Base-by-base conservation (phyloP, 768 basidiomycete species). In the Tulasnella sp. region DNA sequence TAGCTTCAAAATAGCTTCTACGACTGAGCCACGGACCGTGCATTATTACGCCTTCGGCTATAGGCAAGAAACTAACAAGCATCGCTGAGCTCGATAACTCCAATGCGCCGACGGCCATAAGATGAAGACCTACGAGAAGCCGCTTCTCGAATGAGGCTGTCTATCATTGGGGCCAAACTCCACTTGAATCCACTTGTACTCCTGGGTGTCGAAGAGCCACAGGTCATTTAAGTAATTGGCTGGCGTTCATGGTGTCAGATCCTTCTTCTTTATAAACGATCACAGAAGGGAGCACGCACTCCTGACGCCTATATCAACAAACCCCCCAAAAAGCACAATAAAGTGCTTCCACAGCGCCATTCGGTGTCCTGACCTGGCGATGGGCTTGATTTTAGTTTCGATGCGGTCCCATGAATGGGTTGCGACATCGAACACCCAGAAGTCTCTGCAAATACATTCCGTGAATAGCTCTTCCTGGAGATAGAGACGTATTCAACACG, bases 271-370 rank as follows among this genome's bases (percentile, higher is more conserved):
- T 11, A 46, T 4, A 78, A 48, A 34, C 12, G 76, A 5, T 60
- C 28, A 46, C 37, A 34, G 64, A 69, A 69, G 28, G n/a, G 64
- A 42, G 42, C 8, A 81, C 83, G 90, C 83, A 94, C 94, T 97
- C 69, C 91, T 91, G 73, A 94, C 87, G 2, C 96, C 96, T 1
- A 94, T 93, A 84, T 97, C 95, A 82, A 94, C 93, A 85, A 97
- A 97, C 0, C 96, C 96, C 6, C 96, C 96, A 84, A 97, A 98
- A 0, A 97, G 88, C 50, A 97, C 89, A 40, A 97, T 90, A 79
- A 89, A 91, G 77, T 97, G 93, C 84, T 97, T 97, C 94, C 94
- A 97, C 69, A 93, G 87, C 0, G 93, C 93, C 94, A 96, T 96
- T 48, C 94, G 69, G 42, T 80, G 79, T 1, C 96, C 96, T 2